Base-by-base conservation (phyloP, 1,139 yeast genomes). In the Taiozyma sp. region DNA sequence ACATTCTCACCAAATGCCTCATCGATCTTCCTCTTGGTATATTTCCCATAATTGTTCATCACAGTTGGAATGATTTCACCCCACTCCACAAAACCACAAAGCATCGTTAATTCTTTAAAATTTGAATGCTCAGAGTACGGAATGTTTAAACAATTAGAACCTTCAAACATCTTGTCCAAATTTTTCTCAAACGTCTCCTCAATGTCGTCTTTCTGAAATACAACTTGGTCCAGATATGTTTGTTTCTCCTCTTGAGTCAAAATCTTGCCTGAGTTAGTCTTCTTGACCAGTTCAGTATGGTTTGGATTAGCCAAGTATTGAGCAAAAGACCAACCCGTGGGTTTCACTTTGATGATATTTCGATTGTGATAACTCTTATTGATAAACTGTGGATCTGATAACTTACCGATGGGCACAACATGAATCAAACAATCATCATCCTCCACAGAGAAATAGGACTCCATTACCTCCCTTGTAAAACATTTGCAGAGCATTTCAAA, bases 121-220 rank as follows among this genome's bases (percentile, higher is more conserved):
- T 96, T 88, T 14, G 97, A 90, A 69, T 93, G 99, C 65, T 93
- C 99, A 61, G 96, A 86, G 63, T 93, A 93, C 0, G 98, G 98
- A 0, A 92, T 77, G 38, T 81, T 70, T 61, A 55, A 40, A 13
- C 16, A 40, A 8, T 10, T 40, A 13, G 43, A 40, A 13, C 10
- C 14, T 24, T 40, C 27, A n/a, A 23, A 43, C 28, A 48, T 50
- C n/a, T 54, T 45, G 3, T 54, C 51, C 13, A 51, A 30, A 3
- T 34, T 51, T n/a, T 46, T 19, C 7, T 51, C 47, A 44, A 51
- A 51, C 19, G 43, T 49, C n/a, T 46, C 52, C 10, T 52, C 43
- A 40, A 23, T 40, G 8, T 22, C 10, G 13, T 40, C 29, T 9
- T 13, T 40, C 13, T 13, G 9, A 8, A 24, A 23, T 52, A 36